These are phyloP conservation scores for Sugiyamaella qingdaonensis DNA, from an alignment of 805 yeast genomes.

Conservation along the genomic window DNA sequence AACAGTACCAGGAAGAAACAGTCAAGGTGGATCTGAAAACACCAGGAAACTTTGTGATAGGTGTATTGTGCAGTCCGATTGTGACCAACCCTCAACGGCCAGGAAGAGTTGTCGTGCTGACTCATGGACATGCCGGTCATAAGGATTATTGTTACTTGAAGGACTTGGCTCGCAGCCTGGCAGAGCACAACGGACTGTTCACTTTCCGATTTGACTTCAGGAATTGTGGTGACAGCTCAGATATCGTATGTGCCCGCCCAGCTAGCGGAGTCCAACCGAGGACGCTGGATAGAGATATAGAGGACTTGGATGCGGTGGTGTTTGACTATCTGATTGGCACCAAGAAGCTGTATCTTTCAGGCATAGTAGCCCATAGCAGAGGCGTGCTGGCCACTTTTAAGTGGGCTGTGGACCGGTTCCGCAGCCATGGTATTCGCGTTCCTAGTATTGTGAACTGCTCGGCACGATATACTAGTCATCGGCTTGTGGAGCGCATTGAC, in stretches of 20 bases:
- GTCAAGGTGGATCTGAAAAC: not conserved
- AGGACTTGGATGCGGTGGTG: conserved; percentile 44
- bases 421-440: conserved; percentile 35
- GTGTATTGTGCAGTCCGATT: conserved; percentile 16
- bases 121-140: conserved; percentile 89
- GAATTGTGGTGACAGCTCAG: conserved; percentile 76
- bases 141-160: conserved; percentile 73
- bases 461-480: conserved; percentile 48
- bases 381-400: conserved; percentile 72
- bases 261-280: conserved; percentile 44
- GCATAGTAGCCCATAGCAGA: conserved; percentile 74
- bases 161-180: conserved; percentile 54
- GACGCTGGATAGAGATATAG: conserved; percentile 56
- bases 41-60: conserved; percentile 6
- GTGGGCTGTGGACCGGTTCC: conserved; percentile 50
- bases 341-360: conserved; percentile 42
- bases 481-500: conserved; percentile 33
- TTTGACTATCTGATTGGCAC: conserved; percentile 32
- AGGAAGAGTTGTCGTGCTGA: conserved; percentile 46
- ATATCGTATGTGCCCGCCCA: conserved; percentile 32
- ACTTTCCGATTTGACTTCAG: conserved; percentile 80
- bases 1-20: not conserved
- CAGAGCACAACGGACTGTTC: conserved; percentile 55
- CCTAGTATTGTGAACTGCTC: conserved; percentile 70
- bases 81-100: conserved; percentile 12